Evolutionary conservation across 2,329 filamentous ascomycete genomes (phyloP).

Genomic region (Madurella mycetomatis): DNA sequence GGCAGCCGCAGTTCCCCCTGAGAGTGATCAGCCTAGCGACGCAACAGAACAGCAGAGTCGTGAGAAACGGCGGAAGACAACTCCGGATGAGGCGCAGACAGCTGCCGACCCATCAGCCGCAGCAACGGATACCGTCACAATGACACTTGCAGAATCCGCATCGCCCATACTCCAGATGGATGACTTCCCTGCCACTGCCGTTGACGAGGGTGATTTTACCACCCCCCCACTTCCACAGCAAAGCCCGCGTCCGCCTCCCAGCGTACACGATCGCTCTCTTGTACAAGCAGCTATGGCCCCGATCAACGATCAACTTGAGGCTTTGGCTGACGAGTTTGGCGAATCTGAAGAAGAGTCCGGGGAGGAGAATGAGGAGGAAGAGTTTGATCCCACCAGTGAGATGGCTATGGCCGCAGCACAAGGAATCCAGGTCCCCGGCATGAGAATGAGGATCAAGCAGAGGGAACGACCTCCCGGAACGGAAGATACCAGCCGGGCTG

Average conservation of each 20-base stretch:
- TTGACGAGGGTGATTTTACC: conserved; percentile 64
- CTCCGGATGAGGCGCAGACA: background rate
- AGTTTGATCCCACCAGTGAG: conserved; percentile 26
- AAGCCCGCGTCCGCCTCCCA: background rate
- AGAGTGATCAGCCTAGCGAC: conserved; percentile 24
- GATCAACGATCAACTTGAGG: conserved; percentile 23
- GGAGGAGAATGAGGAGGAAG: conserved; percentile 12
- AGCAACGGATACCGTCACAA: conserved; percentile 10
- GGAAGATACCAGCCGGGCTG: background rate
- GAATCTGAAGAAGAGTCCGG: conserved; percentile 25
- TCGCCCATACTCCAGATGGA: conserved; percentile 34
- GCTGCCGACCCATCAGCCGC: conserved; percentile 12
- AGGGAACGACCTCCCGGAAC: conserved; percentile 2
- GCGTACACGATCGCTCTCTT: conserved; percentile 20
- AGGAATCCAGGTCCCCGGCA: conserved; percentile 24
- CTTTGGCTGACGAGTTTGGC: conserved; percentile 42
- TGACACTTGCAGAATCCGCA: conserved; percentile 7
- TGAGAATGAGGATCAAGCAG: conserved; percentile 19
- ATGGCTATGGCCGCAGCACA: conserved; percentile 27
- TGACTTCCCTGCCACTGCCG: conserved; percentile 37
- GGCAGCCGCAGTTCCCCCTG: conserved; percentile 5
- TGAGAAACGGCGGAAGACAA: conserved; percentile 22
- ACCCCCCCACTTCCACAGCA: conserved; percentile 51
- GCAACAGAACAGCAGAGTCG: conserved; percentile 30
- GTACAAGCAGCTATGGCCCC: conserved; percentile 14